Evolutionary conservation across 2,329 filamentous ascomycete species (phyloP), one percentile per base, ranked within the genome.

Genomic region (Talaromyces sp.): DNA sequence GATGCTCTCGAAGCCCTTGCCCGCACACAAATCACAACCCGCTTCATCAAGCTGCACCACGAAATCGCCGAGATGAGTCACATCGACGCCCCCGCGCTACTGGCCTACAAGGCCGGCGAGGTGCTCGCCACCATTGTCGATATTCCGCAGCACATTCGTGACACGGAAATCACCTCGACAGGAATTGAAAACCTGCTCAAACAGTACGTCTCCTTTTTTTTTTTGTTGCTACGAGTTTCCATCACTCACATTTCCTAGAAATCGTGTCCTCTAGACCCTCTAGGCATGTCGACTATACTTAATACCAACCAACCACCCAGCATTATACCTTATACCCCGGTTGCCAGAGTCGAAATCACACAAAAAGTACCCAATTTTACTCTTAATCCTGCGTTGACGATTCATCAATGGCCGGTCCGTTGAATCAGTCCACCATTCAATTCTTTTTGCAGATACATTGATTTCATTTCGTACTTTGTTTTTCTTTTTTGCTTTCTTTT

Each of bases 21-120:
- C 50, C 81, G 83, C 64, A 81, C 85, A 63, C 82, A 96, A 72
- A 82, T 86, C 27, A 84, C 87, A 9, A 85, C 90, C 36, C 91
- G 91, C 71, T 98, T 99, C 72, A 85, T 98, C 78, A 96, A 94
- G 78, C 85, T 98, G 55, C 89, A 96, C 76, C 91, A 92, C 73
- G 88, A 90, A 65, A 93, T 96, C 62, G 96, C 96, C 42, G 93
- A 98, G 74, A 96, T 98, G 82, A 92, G 97, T 73, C 87, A 90
- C 62, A 90, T 92, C 34, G 89, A 89, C 53, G 90, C 96, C 1
- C 95, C 95, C 0, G 92, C 95, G 4, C 82, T 98, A 42, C 82
- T 98, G 56, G 94, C 91, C 10, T 99, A 99, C 80, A 88, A 88
- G 62, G 91, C 89, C 69, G 93, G 92, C 59, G 93, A 98, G 66